Conservation (phyloP, 805 yeast species). For the Metschnikowia similis region DNA sequence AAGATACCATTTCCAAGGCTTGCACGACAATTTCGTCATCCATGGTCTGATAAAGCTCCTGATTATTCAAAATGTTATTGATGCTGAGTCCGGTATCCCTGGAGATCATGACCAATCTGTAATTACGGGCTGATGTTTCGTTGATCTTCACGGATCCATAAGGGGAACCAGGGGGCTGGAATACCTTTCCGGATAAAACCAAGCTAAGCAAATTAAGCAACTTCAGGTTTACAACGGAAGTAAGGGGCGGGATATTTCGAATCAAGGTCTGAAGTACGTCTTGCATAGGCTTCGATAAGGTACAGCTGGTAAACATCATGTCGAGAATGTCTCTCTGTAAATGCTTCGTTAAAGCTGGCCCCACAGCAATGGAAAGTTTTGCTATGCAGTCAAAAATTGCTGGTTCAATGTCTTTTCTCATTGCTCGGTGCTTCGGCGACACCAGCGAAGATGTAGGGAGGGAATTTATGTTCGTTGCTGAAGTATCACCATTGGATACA, state of each 20-base stretch:
- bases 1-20: conserved; percentile 71
- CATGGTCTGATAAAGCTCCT: conserved; percentile 28
- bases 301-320: conserved; percentile 68
- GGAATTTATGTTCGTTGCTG: conserved; percentile 20
- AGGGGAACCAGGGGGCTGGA: conserved; percentile 84
- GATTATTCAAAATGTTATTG: conserved; percentile 28
- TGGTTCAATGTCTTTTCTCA: conserved; percentile 70
- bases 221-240: conserved; percentile 65
- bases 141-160: conserved; percentile 57
- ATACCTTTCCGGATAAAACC: conserved; percentile 76
- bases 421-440: conserved; percentile 50
- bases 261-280: conserved; percentile 66
- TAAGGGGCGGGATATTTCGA: conserved; percentile 73
- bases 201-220: conserved; percentile 67
- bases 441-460: conserved; percentile 25
- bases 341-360: conserved; percentile 89
- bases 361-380: conserved; percentile 81
- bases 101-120: conserved; percentile 67
- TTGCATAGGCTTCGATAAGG: conserved; percentile 79
- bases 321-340: conserved; percentile 77
- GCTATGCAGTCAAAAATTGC: conserved; percentile 88
- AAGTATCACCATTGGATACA: conserved; percentile 24
- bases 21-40: conserved; percentile 58
- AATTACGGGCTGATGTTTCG: conserved; percentile 65
- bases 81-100: conserved; percentile 57